Evolutionary conservation across 257 asterid genomes (phyloP), one percentile per base, ranked within the genome.

Genomic region (Solanum pinnatisectum): DNA sequence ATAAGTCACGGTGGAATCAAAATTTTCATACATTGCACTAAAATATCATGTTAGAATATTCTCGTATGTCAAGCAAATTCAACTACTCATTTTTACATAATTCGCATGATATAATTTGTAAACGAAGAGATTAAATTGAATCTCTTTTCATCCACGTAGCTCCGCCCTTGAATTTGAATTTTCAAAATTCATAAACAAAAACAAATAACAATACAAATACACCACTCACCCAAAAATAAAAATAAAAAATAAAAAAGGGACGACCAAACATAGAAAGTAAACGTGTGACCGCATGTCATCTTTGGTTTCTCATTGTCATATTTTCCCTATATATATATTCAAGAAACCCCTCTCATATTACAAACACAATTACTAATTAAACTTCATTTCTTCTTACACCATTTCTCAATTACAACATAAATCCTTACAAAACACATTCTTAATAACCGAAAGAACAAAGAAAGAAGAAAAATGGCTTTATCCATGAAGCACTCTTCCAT

Each of bases 381-480:
- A 30, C 27, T 44, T 30, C 42, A 44, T 27, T 42, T 77, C 84
- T 44, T 25, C 65, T 44, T 44, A 4, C 52, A 12, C 12, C 16
- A 44, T 44, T 81, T 81, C 68, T 81, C 85, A 81, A 81, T 33
- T 33, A 72, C 42, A 27, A 81, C 70, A 82, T 37, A 30, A 82
- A 32, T 2, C 42, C 42, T 82, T 37, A 60, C 40, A 37, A 52
- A 60, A 12, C 86, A 40, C 23, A 20, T 8, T 79, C 25, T 85
- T 8, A 32, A 33, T 37, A 33, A 71, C 37, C 60, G 40, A 85
- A 14, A 76, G 65, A 87, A 87, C 67, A 78, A 44, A 89, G 86
- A 73, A 36, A 37, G 87, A 79, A 36, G 56, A 88, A 87, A 35
- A 84, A 94, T 92, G 96, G 92, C 74, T 83, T 90, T 90, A 25